Conservation (phyloP, 176 grass and related monocot genomes). For the Paspalum vaginatum region DNA sequence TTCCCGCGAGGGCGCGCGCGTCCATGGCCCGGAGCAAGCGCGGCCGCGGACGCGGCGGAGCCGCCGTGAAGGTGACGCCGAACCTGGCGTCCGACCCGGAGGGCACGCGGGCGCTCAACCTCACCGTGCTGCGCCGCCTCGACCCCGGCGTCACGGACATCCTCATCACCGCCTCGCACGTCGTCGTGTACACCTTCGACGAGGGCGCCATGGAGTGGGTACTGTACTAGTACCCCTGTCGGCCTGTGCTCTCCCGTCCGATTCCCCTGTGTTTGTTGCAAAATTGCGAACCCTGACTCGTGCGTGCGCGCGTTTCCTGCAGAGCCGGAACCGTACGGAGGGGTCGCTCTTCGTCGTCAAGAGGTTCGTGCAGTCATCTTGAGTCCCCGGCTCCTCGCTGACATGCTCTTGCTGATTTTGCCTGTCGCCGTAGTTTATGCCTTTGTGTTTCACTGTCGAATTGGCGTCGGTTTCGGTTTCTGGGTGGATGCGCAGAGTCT, state of each 20-base stretch:
- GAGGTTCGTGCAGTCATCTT: conserved; percentile 45
- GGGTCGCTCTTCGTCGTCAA: conserved; percentile 76
- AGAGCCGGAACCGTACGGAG: conserved; percentile 67
- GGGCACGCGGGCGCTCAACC: conserved; percentile 68
- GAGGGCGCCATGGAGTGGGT: conserved; percentile 42
- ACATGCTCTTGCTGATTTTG: not conserved
- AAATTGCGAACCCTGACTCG: conserved; percentile 3
- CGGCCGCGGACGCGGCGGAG: conserved; percentile 9
- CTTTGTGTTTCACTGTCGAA: not conserved
- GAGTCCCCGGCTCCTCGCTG: not conserved
- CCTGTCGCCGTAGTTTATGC: not conserved
- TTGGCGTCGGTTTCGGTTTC: not conserved
- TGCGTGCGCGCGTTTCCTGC: not conserved
- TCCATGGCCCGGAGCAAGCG: conserved; percentile 46
- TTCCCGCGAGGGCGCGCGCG: conserved; percentile 7
- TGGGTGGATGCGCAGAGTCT: not conserved
- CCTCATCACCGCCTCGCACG: conserved; percentile 63
- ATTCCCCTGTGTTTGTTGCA: not conserved
- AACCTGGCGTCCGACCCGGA: conserved; percentile 49
- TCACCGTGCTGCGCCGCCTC: conserved; percentile 71
- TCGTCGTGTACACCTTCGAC: conserved; percentile 63
- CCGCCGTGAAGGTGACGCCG: conserved; percentile 48
- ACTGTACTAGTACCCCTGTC: not conserved
- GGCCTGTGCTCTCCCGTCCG: not conserved
- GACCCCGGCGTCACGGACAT: conserved; percentile 68